These are phyloP conservation scores for Naganishia vishniacii DNA, from an alignment of 768 basidiomycete species.

Conservation along the genomic window DNA sequence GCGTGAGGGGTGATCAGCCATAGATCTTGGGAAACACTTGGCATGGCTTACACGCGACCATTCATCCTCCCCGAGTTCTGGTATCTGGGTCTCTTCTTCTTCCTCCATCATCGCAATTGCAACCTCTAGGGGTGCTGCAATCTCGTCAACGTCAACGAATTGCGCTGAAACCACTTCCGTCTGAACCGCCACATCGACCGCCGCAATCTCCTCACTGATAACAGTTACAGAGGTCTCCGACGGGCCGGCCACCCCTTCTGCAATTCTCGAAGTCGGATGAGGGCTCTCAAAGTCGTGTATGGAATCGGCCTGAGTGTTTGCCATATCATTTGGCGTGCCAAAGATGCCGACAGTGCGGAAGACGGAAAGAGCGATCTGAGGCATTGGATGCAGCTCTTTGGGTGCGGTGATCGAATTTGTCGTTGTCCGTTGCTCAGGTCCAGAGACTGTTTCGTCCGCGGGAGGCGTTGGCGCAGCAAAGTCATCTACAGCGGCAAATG, in stretches of 20 bases:
- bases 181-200: neutral
- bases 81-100: neutral
- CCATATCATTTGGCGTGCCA: neutral
- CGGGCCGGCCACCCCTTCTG: neutral
- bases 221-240: neutral
- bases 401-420: neutral
- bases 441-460: neutral
- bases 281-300: conserved; percentile 7
- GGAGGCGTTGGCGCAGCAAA: neutral
- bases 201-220: neutral
- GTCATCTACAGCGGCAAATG: neutral
- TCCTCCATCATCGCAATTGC: neutral
- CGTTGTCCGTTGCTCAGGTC: neutral
- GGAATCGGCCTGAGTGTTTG: conserved; percentile 5
- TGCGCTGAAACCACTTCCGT: neutral
- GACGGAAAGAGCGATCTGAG: neutral
- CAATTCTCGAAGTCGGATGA: neutral
- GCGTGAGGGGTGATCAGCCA: too few relatives aligned
- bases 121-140: neutral
- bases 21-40: too few relatives aligned
- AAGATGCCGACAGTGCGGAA: conserved; percentile 5
- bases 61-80: neutral
- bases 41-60: conserved; percentile 1
- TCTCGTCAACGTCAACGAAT: neutral
- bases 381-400: neutral